phyloP scores from a whole-genome alignment of 768 basidiomycete genomes.

The Lactifluus volemus region DNA sequence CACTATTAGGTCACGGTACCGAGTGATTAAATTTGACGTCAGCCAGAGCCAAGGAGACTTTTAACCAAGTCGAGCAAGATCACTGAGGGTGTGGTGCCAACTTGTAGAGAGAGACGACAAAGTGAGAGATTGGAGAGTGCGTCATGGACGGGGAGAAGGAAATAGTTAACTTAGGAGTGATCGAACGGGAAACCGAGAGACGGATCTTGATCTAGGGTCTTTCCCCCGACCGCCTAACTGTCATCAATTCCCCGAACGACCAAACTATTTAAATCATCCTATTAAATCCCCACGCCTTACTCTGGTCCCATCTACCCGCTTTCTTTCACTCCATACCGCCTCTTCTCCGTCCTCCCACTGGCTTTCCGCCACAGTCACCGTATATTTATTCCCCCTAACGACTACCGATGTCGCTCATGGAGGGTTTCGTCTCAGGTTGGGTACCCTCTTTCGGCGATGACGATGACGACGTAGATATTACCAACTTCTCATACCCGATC shows the following conservation, averaged over 20 bases:
- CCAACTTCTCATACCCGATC: constrained; percentile 4
- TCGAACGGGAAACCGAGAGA: neutral
- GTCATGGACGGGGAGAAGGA: neutral
- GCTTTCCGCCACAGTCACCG: neutral
- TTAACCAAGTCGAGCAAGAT: neutral
- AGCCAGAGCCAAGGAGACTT: constrained; percentile 6
- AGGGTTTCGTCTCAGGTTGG: constrained; percentile 18
- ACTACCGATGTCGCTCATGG: constrained; percentile 16
- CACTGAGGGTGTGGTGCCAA: neutral
- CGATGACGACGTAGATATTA: constrained; percentile 17
- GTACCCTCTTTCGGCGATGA: constrained; percentile 16
- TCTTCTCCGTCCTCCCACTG: neutral
- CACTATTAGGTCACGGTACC: no score
- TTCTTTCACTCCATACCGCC: neutral
- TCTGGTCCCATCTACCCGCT: neutral
- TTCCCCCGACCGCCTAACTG: neutral
- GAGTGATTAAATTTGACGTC: neutral
- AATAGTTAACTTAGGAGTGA: constrained; percentile 4
- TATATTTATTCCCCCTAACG: constrained; percentile 14
- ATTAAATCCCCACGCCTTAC: neutral
- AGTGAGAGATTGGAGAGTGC: neutral
- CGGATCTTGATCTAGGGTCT: constrained; percentile 17
- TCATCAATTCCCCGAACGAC: neutral
- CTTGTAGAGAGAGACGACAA: no score
- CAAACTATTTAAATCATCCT: constrained; percentile 15